Evolutionary conservation across 306 rosid species (phyloP).

Genomic region (Hippophae gyantsensis): DNA sequence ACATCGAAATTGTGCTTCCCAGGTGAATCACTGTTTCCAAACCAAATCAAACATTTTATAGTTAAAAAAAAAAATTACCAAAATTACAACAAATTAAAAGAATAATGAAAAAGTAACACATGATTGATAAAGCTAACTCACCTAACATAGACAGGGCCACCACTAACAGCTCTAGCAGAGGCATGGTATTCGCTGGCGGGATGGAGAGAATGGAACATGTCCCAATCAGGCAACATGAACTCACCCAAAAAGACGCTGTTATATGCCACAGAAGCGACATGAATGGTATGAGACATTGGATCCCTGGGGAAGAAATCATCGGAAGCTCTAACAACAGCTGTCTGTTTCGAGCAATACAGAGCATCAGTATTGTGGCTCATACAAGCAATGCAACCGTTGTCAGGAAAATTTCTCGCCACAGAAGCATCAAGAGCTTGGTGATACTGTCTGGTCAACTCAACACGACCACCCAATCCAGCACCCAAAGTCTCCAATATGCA

Average conservation of each 20-base stretch:
- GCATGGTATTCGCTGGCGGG: slow-evolving; percentile 85
- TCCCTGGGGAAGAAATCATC: slow-evolving; percentile 89
- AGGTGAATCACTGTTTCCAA: slow-evolving; percentile 57
- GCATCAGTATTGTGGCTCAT: slow-evolving; percentile 97
- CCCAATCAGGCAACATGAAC: slow-evolving; percentile 95
- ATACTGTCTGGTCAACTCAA: slow-evolving; percentile 61
- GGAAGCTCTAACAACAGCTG: slow-evolving; percentile 75
- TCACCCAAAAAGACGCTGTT: slow-evolving; percentile 87
- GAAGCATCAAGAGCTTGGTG: slow-evolving; percentile 89
- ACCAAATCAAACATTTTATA: background rate
- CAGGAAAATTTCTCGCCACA: slow-evolving; percentile 58
- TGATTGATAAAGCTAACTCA: background rate
- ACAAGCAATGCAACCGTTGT: slow-evolving; percentile 81
- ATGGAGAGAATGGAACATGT: slow-evolving; percentile 87
- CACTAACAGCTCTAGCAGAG: slow-evolving; percentile 83
- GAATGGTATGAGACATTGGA: slow-evolving; percentile 73
- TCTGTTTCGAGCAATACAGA: slow-evolving; percentile 67
- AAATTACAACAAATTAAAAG: background rate
- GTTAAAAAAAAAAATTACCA: background rate
- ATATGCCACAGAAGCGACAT: slow-evolving; percentile 78
- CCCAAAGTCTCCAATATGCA: slow-evolving; percentile 80
- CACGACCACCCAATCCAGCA: slow-evolving; percentile 73
- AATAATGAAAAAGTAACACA: too few species aligned
- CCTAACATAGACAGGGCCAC: slow-evolving; percentile 87
- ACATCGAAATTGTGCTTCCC: slow-evolving; percentile 73